Base-by-base conservation (phyloP, 352 stramenopile genomes). In the Phytophthora rubi region DNA sequence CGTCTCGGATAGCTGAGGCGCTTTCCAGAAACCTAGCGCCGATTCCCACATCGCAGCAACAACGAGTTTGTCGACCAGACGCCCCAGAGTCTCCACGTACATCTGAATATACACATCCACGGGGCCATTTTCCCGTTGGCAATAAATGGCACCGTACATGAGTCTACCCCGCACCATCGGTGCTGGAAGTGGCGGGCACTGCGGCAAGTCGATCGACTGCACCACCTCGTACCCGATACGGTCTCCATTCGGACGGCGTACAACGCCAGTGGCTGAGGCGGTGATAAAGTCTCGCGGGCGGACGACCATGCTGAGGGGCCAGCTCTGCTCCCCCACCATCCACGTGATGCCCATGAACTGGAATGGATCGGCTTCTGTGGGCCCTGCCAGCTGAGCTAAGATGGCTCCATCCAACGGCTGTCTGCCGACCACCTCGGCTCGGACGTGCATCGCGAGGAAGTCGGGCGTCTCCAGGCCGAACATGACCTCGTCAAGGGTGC, bases 211-310 rank as follows among this genome's bases (percentile, higher is more conserved):
- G 33, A 85, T 76, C 6, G 81, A 83, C 57, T 89, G 81, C 23
- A 81, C 68, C 9, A 89, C 35, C 18, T 87, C 69, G 57, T 86
- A 91, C 8, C 81, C 83, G 10, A 89, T 70, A 3, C 63, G 56
- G 6, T 72, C 62, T 2, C 71, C 71, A 12, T 75, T 78, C 6
- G 66, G 21, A 26, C 51, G 6, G 59, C 69, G 18, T 28, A 85
- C 64, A 2, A 70, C 55, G 3, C 73, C 65, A n/a, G 65, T 74
- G 12, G 70, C 69, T n/a, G 53, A 39, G 4, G 70, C 33, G 26
- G 62, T 63, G 23, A 65, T 59, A 21, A 78, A 70, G 39, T 77
- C 73, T 26, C 68, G 58, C 15, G 75, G 52, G 6, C 79, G 71
- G 37, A 81, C 69, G 23, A 89, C 54, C 47, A 10, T 61, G 62